Conservation (phyloP, 2,329 filamentous ascomycete species). For the Alternaria infectoria region DNA sequence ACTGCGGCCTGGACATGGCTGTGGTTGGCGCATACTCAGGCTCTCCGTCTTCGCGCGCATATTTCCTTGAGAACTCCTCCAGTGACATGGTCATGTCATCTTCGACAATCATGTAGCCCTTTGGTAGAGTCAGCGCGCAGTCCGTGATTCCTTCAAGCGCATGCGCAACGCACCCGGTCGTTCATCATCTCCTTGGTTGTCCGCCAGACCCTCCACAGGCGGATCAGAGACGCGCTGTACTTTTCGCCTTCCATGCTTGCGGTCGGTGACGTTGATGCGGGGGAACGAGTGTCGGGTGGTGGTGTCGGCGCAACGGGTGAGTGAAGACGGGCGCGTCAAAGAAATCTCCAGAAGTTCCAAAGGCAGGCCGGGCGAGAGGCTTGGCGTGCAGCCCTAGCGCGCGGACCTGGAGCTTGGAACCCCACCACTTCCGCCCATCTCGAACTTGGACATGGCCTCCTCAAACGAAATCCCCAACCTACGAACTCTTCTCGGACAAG, state of each 20-base stretch:
- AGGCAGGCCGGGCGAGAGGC: constrained; percentile 31
- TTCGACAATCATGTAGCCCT: constrained; percentile 94
- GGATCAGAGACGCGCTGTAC: constrained; percentile 49
- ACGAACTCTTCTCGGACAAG: constrained; percentile 62
- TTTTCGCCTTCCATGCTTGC: constrained; percentile 39
- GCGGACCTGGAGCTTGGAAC: constrained; percentile 18
- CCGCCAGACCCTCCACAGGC: constrained; percentile 91
- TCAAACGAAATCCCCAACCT: constrained; percentile 78
- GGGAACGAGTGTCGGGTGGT: constrained; percentile 11
- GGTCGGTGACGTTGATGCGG: constrained; percentile 6
- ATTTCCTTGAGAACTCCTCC: constrained; percentile 77
- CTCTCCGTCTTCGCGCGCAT: constrained; percentile 73
- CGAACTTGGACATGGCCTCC: constrained; percentile 64
- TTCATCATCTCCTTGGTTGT: constrained; percentile 95
- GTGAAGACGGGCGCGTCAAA: constrained; percentile 28
- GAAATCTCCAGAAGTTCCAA: constrained; percentile 37
- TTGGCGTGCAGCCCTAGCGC: constrained; percentile 13
- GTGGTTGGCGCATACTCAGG: constrained; percentile 68
- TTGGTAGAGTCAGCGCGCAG: constrained; percentile 27
- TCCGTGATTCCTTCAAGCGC: constrained; percentile 16
- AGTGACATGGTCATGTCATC: constrained; percentile 87
- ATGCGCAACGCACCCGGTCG: constrained; percentile 72
- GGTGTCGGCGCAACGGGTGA: constrained; percentile 18
- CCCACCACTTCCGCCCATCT: constrained; percentile 37
- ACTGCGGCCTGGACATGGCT: constrained; percentile 1